These are phyloP conservation scores for Aspergillus pseudoviridinutans DNA, from an alignment of 2,329 filamentous ascomycete species.

Conservation along the genomic window DNA sequence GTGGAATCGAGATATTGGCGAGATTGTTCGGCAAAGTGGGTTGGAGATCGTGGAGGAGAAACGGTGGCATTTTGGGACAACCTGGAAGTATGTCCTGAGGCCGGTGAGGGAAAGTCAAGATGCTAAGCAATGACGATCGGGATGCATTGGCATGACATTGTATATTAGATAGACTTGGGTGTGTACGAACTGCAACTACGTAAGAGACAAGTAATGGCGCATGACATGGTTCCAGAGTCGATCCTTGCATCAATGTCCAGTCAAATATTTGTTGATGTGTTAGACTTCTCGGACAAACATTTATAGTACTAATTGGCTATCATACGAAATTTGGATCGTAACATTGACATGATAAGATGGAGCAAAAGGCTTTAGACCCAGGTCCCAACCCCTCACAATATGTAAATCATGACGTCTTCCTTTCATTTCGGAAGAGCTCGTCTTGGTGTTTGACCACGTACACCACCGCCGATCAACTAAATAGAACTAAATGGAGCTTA, in stretches of 20 bases:
- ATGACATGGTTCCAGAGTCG: not conserved
- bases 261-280: not conserved
- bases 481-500: not conserved
- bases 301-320: not conserved
- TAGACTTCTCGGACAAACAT: not conserved
- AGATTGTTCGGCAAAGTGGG: constrained; percentile 45
- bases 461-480: not conserved
- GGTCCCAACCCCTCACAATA: not conserved
- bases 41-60: constrained; percentile 45
- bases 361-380: not conserved
- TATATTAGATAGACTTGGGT: constrained; percentile 1
- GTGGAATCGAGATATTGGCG: constrained; percentile 51
- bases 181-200: not conserved
- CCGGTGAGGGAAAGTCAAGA: constrained; percentile 18
- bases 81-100: constrained; percentile 42
- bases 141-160: not conserved
- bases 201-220: not conserved
- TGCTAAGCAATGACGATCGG: not conserved
- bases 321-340: too few relatives aligned
- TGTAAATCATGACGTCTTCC: not conserved
- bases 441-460: not conserved
- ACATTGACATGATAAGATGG: not conserved
- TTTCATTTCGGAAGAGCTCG: not conserved
- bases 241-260: not conserved
- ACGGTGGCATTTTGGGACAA: constrained; percentile 47